Conservation (phyloP, 805 yeast species). For the Kodamaea kaohsiungensis region DNA sequence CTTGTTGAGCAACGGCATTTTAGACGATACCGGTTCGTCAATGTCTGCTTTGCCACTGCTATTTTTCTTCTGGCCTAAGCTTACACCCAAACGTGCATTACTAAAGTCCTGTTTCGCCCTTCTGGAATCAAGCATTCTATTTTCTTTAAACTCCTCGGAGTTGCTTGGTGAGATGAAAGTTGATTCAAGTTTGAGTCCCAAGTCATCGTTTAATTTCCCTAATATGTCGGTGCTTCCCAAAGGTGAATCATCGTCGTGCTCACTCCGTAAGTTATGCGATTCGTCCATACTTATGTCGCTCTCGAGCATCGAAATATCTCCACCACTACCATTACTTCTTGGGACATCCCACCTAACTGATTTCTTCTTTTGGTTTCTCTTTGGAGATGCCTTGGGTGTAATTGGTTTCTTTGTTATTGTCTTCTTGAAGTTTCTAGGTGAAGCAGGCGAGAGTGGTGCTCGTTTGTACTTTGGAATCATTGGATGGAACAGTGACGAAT, state of each 20-base stretch:
- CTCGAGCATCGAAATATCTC: constrained; percentile 17
- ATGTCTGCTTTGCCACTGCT: not conserved
- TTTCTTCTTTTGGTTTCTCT: constrained; percentile 6
- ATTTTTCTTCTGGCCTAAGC: constrained; percentile 8
- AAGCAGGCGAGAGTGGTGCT: constrained; percentile 26
- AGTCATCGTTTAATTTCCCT: constrained; percentile 28
- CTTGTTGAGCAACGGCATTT: constrained; percentile 35
- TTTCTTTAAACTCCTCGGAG: not conserved
- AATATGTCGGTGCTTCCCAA: constrained; percentile 21
- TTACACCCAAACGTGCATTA: constrained; percentile 19
- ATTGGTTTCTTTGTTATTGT: constrained; percentile 15
- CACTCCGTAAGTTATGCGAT: constrained; percentile 15
- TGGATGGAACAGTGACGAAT: not conserved
- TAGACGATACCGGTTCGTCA: constrained; percentile 13
- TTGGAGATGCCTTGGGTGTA: constrained; percentile 10
- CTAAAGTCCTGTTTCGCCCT: constrained; percentile 14
- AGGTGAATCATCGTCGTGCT: constrained; percentile 32
- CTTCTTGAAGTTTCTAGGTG: constrained; percentile 25
- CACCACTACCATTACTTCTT: constrained; percentile 1
- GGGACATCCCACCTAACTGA: constrained; percentile 14
- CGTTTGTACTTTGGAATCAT: constrained; percentile 20
- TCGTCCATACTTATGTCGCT: constrained; percentile 37
- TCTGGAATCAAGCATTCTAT: constrained; percentile 5
- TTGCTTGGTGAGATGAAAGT: constrained; percentile 12
- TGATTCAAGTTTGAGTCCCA: constrained; percentile 19